Base-by-base conservation (phyloP, 2,329 filamentous ascomycete genomes). In the Colletotrichum sp. region DNA sequence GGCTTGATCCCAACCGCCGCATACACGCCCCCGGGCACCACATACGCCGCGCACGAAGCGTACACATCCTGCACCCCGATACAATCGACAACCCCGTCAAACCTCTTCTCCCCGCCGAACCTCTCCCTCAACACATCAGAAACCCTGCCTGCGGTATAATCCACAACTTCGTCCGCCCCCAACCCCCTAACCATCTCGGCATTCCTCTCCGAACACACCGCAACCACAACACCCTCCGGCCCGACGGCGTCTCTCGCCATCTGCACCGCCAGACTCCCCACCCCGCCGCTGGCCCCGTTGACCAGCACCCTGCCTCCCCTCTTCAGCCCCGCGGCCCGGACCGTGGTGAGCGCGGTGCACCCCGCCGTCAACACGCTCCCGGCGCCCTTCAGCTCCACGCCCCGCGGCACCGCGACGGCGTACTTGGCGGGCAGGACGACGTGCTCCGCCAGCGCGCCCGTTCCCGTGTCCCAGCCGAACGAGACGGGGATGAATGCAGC, bases 261-360 rank as follows among this genome's bases (percentile, higher is more conserved):
- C 81, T 90, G 89, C 63, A 89, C 81, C 2, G 85, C 82, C 66
- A 90, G 78, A 25, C 84, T 84, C 15, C 89, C 89, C 8, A 90
- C 86, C 15, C 88, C 88, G 1, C 89, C 88, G 77, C 88, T 89
- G 25, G 87, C 89, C 5, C 87, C 89, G 77, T 90, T 88, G 6
- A 90, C 82, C 63, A 90, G 78, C 44, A 90, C 86, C 4, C 84
- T 80, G 48, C 85, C 81, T 0, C 87, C 85, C 30, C 78, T 78
- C 78, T 84, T 81, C 74, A 84, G 81, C 3, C 81, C 83, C 4
- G 87, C 86, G 25, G 85, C 81, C 12, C 80, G 79, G 0, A 88
- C 79, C 28, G 87, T 79, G 55, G 85, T 82, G 68, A 85, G 75
- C 22, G 86, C 86, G 11, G 86, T 86, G 32, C 75, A 77, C 8